These are phyloP conservation scores for Chamaecyparis obtusa DNA, from an alignment of 75 land plant genomes.

Conservation along the genomic window DNA sequence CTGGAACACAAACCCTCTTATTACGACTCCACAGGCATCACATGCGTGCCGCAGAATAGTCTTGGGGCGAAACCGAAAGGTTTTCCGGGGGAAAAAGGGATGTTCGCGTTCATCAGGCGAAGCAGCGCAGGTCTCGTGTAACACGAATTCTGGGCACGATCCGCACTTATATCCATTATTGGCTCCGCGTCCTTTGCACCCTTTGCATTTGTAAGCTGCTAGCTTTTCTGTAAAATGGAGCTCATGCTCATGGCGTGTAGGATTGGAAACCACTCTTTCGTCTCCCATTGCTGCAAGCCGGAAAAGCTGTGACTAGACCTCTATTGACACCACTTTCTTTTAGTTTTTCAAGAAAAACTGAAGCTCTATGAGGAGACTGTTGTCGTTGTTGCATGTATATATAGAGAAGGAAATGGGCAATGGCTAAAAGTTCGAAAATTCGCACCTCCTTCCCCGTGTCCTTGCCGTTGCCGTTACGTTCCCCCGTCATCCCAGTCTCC, in stretches of 20 bases:
- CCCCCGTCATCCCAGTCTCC: too few species aligned
- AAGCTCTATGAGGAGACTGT: too few species aligned
- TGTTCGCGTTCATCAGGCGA: not conserved
- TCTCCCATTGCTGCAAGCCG: not conserved
- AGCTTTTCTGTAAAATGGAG: not conserved
- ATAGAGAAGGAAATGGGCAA: too few species aligned
- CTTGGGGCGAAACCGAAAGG: not conserved
- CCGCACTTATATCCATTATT: not conserved
- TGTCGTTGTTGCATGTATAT: too few species aligned
- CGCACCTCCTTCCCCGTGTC: too few species aligned
- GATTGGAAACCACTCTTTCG: not conserved
- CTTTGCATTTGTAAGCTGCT: not conserved
- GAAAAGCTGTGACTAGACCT: too few species aligned
- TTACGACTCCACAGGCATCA: not conserved
- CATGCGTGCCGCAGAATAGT: not conserved
- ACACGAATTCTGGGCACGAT: not conserved
- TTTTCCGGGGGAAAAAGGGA: not conserved
- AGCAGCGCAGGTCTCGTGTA: not conserved
- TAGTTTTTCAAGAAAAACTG: too few species aligned
- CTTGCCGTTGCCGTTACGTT: too few species aligned
- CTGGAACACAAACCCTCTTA: not conserved
- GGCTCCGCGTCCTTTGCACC: not conserved
- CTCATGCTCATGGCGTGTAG: not conserved
- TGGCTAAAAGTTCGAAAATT: too few species aligned
- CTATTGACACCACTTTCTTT: too few species aligned